phyloP scores from a whole-genome alignment of 2,329 filamentous ascomycete species.

The Remersonia thermophila region DNA sequence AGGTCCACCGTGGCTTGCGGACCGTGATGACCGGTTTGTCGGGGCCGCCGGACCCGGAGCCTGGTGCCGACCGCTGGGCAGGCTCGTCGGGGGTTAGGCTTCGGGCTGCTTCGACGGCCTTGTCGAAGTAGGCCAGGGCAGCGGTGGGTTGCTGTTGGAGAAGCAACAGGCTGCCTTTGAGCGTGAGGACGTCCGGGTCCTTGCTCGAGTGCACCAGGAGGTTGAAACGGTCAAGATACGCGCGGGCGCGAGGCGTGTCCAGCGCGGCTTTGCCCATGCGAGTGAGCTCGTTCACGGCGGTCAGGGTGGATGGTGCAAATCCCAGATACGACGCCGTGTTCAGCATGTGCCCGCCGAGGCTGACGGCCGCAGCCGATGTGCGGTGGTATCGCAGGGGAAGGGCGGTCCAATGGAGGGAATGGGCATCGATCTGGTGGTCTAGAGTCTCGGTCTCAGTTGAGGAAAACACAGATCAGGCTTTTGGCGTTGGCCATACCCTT shows the following conservation, averaged over 20 bases:
- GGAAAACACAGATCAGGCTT: not conserved
- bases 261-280: too few relatives aligned
- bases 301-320: constrained; percentile 26
- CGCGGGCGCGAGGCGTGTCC: too few relatives aligned
- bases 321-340: constrained; percentile 20
- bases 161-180: constrained; percentile 22
- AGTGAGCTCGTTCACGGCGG: constrained; percentile 17
- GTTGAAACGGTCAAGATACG: constrained; percentile 11
- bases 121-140: constrained; percentile 22
- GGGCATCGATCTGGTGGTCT: constrained; percentile 17
- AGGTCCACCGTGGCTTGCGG: constrained; percentile 23
- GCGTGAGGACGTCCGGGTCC: constrained; percentile 25
- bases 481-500: constrained; percentile 6
- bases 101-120: constrained; percentile 14
- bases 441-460: not conserved
- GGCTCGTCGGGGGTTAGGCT: not conserved
- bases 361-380: constrained; percentile 1
- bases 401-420: constrained; percentile 24
- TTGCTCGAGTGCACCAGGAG: constrained; percentile 10
- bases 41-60: not conserved
- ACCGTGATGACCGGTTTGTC: not conserved
- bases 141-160: too few relatives aligned
- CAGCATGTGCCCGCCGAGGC: constrained; percentile 25
- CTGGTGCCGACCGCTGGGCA: not conserved
- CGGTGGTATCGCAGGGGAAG: constrained; percentile 15